A percentile compares a stretch with the other conserved stretches of the same genome.
Conservation (phyloP, 257 asterid species). For the Rehmannia glutinosa region DNA sequence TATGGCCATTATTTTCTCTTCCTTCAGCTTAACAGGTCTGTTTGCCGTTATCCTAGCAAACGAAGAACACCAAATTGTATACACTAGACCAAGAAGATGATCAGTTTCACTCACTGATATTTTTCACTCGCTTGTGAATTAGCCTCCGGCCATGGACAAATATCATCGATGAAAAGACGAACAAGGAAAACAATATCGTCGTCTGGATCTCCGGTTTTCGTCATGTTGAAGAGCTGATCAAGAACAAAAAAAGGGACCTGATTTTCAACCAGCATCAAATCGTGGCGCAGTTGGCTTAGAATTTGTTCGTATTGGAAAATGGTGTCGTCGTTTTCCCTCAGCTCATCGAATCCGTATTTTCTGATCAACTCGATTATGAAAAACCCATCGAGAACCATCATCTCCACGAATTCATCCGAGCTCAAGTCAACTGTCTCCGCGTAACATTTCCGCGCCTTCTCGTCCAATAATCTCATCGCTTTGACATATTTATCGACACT, state of each 20-base stretch:
- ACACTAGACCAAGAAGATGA: slow-evolving; percentile 30
- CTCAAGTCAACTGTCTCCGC: slow-evolving; percentile 6
- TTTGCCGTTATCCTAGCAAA: neutral
- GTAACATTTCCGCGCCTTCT: slow-evolving; percentile 27
- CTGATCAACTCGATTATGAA: slow-evolving; percentile 36
- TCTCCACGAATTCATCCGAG: slow-evolving; percentile 23
- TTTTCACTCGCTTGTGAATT: no score
- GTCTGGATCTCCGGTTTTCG: slow-evolving; percentile 23
- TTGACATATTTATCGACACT: slow-evolving; percentile 17
- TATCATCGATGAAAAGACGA: slow-evolving; percentile 20
- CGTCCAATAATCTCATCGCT: slow-evolving; percentile 20
- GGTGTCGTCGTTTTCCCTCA: slow-evolving; percentile 6
- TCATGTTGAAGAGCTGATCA: slow-evolving; percentile 24
- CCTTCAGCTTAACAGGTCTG: neutral
- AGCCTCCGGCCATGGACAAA: slow-evolving; percentile 24
- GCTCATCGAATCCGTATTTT: neutral
- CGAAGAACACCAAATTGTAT: slow-evolving; percentile 23
- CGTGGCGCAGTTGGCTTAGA: slow-evolving; percentile 13
- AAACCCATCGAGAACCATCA: slow-evolving; percentile 38
- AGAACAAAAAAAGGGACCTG: slow-evolving; percentile 44
- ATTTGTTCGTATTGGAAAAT: slow-evolving; percentile 21
- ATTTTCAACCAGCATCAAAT: slow-evolving; percentile 39
- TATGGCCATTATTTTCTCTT: slow-evolving; percentile 9
- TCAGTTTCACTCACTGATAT: neutral
- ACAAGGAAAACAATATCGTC: slow-evolving; percentile 18